phyloP scores from a whole-genome alignment of 148 eudicot species.

The Vaccinium macrocarpon region DNA sequence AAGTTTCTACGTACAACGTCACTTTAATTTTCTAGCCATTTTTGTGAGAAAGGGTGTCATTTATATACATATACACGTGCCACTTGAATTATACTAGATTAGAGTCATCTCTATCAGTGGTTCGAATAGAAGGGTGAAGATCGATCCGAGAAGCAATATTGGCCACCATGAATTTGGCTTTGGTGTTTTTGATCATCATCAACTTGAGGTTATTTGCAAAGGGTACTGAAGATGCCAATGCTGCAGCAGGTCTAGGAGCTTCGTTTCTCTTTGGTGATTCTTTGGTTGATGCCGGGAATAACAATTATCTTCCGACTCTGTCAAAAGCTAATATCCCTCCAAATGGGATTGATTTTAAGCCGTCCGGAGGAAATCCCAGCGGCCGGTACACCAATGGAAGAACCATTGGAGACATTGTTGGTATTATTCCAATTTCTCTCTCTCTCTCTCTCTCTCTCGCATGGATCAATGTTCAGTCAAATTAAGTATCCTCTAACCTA shows the following conservation, averaged over 20 bases:
- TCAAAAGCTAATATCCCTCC: constrained; percentile 72
- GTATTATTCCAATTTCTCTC: constrained; percentile 27
- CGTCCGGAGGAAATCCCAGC: constrained; percentile 77
- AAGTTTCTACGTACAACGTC: not conserved
- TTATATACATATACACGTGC: not conserved
- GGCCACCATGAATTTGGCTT: constrained; percentile 19
- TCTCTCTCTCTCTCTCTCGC: not conserved
- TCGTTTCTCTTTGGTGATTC: constrained; percentile 93
- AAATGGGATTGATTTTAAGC: constrained; percentile 84
- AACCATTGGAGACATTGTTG: constrained; percentile 93
- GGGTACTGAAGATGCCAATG: constrained; percentile 20
- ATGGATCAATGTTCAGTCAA: not conserved
- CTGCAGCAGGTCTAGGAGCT: constrained; percentile 40
- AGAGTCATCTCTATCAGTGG: not conserved
- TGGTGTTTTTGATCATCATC: constrained; percentile 17
- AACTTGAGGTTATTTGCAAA: constrained; percentile 17
- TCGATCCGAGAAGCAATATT: not conserved
- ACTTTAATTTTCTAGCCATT: not conserved
- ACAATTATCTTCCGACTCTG: constrained; percentile 66
- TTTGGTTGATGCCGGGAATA: constrained; percentile 88
- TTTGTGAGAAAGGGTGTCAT: not conserved
- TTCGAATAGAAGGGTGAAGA: not conserved
- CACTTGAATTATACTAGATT: not conserved
- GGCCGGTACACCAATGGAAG: constrained; percentile 86
- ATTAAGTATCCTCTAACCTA: not conserved